Evolutionary conservation across 768 basidiomycete species (phyloP).

Genomic region (Mycena indigotica): DNA sequence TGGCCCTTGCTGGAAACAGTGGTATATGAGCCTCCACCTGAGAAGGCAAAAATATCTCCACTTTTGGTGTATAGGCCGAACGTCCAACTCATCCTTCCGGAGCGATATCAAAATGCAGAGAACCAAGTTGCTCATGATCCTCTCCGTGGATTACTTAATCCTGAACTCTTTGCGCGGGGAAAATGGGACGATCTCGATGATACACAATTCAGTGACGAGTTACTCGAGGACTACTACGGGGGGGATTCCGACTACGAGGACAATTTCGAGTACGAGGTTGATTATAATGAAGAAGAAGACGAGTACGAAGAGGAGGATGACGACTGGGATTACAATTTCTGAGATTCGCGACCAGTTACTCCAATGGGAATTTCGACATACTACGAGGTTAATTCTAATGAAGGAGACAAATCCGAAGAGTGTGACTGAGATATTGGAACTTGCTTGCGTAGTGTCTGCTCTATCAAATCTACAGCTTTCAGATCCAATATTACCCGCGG

Average conservation of each 20-base stretch:
- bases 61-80: not conserved
- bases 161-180: slow-evolving; percentile 3
- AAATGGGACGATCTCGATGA: slow-evolving; percentile 6
- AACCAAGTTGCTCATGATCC: not conserved
- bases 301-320: slow-evolving; percentile 21
- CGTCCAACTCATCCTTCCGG: not conserved
- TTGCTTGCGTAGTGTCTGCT: slow-evolving; percentile 59
- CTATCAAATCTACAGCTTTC: slow-evolving; percentile 78
- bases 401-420: slow-evolving; percentile 22
- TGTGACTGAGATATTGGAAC: slow-evolving; percentile 20
- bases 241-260: slow-evolving; percentile 4
- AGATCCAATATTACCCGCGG: slow-evolving; percentile 80
- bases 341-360: no score
- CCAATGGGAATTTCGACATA: no score
- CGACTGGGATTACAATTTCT: no score
- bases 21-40: not conserved
- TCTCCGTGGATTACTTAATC: slow-evolving; percentile 3
- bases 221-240: not conserved
- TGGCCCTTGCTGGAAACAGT: slow-evolving; percentile 15
- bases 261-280: slow-evolving; percentile 17
- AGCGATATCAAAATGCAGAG: not conserved
- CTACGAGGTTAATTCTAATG: no score
- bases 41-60: not conserved
- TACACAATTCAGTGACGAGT: not conserved
- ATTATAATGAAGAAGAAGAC: no score